These are phyloP conservation scores for Alternaria incomplexa DNA, from an alignment of 2,329 filamentous ascomycete species.

Conservation along the genomic window DNA sequence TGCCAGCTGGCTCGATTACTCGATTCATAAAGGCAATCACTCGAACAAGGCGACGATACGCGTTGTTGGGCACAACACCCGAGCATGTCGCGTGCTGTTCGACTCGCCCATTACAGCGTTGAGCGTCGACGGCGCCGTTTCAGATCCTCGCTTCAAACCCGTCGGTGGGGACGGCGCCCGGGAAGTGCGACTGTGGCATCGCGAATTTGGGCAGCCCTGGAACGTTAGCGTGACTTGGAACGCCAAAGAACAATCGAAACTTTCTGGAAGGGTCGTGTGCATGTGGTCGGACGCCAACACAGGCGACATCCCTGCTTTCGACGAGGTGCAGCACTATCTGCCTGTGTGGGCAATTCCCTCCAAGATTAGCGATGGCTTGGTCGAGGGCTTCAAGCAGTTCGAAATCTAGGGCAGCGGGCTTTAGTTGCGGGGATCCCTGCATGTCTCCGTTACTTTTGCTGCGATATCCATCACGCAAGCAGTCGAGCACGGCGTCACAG, in stretches of 20 bases:
- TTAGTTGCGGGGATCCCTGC: conserved; percentile 33
- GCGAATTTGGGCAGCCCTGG: conserved; percentile 80
- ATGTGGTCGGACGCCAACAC: conserved; percentile 87
- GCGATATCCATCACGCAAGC: conserved; percentile 40
- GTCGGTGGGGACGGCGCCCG: conserved; percentile 68
- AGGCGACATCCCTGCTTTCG: conserved; percentile 79
- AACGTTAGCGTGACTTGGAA: conserved; percentile 74
- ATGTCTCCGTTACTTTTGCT: conserved; percentile 36
- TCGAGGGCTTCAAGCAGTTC: conserved; percentile 79
- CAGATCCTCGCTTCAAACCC: conserved; percentile 69
- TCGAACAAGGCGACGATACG: conserved; percentile 66
- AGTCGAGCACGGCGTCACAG: conserved; percentile 39
- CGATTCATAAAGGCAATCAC: conserved; percentile 56
- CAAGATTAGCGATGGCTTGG: conserved; percentile 78
- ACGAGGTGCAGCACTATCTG: conserved; percentile 77
- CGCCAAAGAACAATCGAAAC: conserved; percentile 36
- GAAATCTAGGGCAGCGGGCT: conserved; percentile 28
- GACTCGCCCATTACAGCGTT: conserved; percentile 71
- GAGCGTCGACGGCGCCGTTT: conserved; percentile 65
- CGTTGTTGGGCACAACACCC: conserved; percentile 75
- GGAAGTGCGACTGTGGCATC: conserved; percentile 79
- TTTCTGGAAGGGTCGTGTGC: conserved; percentile 72
- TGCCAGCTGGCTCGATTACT: conserved; percentile 68
- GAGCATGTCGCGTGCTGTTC: conserved; percentile 77
- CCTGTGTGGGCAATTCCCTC: conserved; percentile 81